These are phyloP conservation scores for Cytospora leucostoma DNA, from an alignment of 2,329 filamentous ascomycete genomes.

Conservation along the genomic window DNA sequence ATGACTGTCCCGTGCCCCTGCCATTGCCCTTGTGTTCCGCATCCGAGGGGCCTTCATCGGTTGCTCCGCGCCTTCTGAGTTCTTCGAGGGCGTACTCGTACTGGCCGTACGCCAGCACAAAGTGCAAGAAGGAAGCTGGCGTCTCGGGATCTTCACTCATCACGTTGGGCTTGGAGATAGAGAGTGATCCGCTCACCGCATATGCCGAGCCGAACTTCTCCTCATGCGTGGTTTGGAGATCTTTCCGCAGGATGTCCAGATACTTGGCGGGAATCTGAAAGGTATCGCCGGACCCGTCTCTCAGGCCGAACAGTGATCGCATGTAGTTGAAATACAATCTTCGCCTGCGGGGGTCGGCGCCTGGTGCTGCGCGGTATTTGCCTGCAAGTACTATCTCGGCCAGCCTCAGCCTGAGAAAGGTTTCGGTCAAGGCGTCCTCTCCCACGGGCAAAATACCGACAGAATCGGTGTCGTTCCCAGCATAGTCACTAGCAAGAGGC, in stretches of 20 bases:
- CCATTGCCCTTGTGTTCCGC: background rate
- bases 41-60: background rate
- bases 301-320: background rate
- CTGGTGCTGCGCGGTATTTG: background rate
- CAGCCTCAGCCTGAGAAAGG: constrained; percentile 1
- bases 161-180: background rate
- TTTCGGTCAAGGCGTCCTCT: background rate
- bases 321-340: background rate
- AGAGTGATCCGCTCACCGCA: background rate
- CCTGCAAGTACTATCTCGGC: constrained; percentile 4
- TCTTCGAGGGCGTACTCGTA: background rate
- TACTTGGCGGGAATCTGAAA: background rate
- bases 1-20: background rate
- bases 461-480: background rate
- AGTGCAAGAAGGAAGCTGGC: background rate
- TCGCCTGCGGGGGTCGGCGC: background rate
- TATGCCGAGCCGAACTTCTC: background rate
- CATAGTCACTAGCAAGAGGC: background rate
- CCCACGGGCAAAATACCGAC: background rate
- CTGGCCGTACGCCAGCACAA: background rate
- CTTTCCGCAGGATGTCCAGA: background rate
- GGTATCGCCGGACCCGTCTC: background rate
- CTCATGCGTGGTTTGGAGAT: background rate
- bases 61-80: background rate
- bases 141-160: background rate